Evolutionary conservation across 306 rosid genomes (phyloP).

Genomic region (Trichosanthes truncata): DNA sequence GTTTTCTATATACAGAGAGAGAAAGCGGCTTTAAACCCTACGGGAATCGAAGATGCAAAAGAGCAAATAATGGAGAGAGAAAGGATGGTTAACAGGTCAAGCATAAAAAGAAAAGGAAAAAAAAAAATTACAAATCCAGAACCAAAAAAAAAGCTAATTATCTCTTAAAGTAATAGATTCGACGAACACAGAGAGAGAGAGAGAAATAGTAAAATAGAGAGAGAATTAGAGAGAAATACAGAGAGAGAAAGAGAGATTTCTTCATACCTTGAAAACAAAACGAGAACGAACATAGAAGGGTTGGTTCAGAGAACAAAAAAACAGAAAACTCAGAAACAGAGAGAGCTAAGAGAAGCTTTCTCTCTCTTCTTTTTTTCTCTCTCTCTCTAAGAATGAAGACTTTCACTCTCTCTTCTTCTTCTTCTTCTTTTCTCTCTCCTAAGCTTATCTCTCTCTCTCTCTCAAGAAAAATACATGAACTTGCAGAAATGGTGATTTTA

Average conservation of each 20-base stretch:
- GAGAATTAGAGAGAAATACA: conserved; percentile 5
- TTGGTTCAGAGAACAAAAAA: conserved; percentile 25
- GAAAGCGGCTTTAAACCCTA: conserved; percentile 61
- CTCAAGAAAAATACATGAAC: conserved; percentile 24
- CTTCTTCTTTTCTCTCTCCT: conserved; percentile 21
- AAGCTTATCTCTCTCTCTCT: conserved; percentile 31
- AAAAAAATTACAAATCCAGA: conserved; percentile 20
- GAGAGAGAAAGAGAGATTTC: conserved; percentile 22
- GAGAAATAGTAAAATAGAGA: background rate
- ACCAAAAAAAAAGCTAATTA: conserved; percentile 26
- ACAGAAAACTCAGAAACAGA: conserved; percentile 23
- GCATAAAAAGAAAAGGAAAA: conserved; percentile 11
- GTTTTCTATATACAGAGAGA: conserved; percentile 22
- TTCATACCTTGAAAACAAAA: conserved; percentile 55
- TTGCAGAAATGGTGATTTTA: conserved; percentile 63
- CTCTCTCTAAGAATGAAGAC: conserved; percentile 18
- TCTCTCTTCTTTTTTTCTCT: conserved; percentile 46
- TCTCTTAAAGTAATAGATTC: conserved; percentile 44
- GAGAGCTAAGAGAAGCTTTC: conserved; percentile 33
- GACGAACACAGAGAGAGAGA: conserved; percentile 17
- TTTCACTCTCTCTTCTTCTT: conserved; percentile 21
- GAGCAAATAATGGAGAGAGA: background rate
- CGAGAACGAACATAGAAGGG: conserved; percentile 24
- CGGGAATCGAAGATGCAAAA: conserved; percentile 60
- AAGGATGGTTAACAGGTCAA: conserved; percentile 13